Evolutionary conservation across 2,329 filamentous ascomycete species (phyloP), one percentile per base, ranked within the genome.

Genomic region (Venturia aucupariae): DNA sequence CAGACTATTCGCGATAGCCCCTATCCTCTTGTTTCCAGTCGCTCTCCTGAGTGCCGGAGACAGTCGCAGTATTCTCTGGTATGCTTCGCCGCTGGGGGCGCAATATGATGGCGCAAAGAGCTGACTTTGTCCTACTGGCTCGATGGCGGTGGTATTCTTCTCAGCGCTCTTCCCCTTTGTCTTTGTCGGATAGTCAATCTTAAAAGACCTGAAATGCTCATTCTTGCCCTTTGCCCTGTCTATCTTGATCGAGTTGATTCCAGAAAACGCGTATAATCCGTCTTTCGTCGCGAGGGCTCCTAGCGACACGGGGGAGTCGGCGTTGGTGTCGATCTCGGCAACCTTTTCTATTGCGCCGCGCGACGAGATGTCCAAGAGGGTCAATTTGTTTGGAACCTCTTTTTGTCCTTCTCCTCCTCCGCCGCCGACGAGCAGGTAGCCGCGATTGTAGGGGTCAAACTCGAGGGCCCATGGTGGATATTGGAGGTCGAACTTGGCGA

Each of bases 391-490:
- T 60, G 60, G 32, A 55, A 91, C 68, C 86, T 85, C 39, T 67
- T 54, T 55, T 38, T 57, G 64, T 60, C 89, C 86, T 68, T 90
- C 86, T 61, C 93, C 93, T 68, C 93, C 93, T 67, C 93, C 93
- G 62, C 93, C 93, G 66, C 88, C 91, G 44, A 96, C 90, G 10
- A 96, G 79, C 30, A 97, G 81, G 68, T 87, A 86, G 67, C 84
- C 84, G 66, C 87, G 83, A 78, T 95, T 86, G 71, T 88, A 83
- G 62, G 89, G 90, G 72, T 96, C 91, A 75, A 96, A 97, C 72
- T 92, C 92, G 74, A 91, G 89, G 64, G 89, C 86, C 75, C 92
- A 96, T 66, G 96, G 84, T 60, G 92, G 92, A 75, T 93, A 97
- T 65, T 86, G 84, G 68, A 95, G 84, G 64, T 85, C 85, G 69